Evolutionary conservation across 2,329 filamentous ascomycete species (phyloP).

Genomic region (Colletotrichum magnum): DNA sequence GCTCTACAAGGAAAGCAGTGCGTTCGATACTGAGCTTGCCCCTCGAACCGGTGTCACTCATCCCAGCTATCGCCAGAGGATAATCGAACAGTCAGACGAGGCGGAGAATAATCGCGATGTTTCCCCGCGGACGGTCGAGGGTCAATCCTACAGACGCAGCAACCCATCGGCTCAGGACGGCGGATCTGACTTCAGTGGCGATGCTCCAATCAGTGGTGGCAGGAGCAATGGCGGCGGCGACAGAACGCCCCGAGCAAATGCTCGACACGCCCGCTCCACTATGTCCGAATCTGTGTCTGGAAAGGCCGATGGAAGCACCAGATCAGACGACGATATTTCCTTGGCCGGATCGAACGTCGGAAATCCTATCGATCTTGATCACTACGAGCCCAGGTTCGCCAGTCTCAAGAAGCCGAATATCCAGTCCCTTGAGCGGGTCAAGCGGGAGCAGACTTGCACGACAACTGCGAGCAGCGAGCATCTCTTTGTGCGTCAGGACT

Average conservation of each 20-base stretch:
- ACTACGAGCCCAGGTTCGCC: neutral
- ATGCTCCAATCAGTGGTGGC: neutral
- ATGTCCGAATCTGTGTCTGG: neutral
- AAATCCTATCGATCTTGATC: slow-evolving; percentile 33
- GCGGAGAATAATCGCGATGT: neutral
- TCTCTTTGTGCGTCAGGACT: slow-evolving; percentile 19
- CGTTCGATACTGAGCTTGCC: slow-evolving; percentile 18
- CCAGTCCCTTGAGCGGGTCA: neutral
- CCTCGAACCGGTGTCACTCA: neutral
- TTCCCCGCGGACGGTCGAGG: neutral
- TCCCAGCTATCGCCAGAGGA: neutral
- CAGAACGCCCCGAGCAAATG: neutral
- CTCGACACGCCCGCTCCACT: neutral
- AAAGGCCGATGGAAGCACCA: neutral
- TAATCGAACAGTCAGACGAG: neutral
- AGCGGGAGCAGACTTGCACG: neutral
- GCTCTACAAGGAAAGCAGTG: slow-evolving; percentile 7
- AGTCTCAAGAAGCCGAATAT: neutral
- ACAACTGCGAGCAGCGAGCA: neutral
- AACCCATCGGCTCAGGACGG: neutral
- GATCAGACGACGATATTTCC: neutral
- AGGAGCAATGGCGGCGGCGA: neutral
- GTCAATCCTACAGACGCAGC: neutral
- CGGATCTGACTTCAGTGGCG: neutral
- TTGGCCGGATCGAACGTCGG: slow-evolving; percentile 14